Evolutionary conservation across 768 basidiomycete species (phyloP), one percentile per base, ranked within the genome.

Genomic region (Tephrocybe rancida): DNA sequence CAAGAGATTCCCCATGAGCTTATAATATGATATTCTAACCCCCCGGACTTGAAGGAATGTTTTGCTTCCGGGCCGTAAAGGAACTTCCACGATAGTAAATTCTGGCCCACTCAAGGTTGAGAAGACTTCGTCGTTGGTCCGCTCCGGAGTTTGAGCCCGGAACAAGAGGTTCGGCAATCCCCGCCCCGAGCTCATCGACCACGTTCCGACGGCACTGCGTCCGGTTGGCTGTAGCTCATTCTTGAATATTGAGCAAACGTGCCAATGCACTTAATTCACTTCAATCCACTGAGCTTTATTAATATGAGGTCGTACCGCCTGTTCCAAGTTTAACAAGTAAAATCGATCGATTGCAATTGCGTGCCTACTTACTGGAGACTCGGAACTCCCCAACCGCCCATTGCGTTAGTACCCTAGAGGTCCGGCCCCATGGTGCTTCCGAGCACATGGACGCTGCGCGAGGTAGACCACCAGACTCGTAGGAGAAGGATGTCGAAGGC

Each of bases 21-120:
- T 59, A 47, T 34, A 11, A 54, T 44, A 21, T 37, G 24, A 34
- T 47, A 34, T 44, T 41, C 43, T 44, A 41, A n/a, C 24, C 26
- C 24, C 51, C 48, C 49, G 59, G 59, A 50, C 43, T 52, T 53
- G 34, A 48, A 35, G 51, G 45, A 52, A 46, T 48, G 34, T 42
- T 54, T 39, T 58, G 51, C 37, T 52, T 47, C 58, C 59, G 62
- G 50, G 45, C 50, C 55, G 48, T 29, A 59, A 59, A 57, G 57
- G 58, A 49, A 41, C 44, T 50, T 37, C 14, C 35, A 37, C n/a
- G 7, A 9, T 37, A 4, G 35, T 37, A 6, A 37, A 5, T 8
- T 37, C 35, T 37, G 8, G 35, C 10, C 35, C 35, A 9, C 35
- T 37, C 5, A 16, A 37, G n/a, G 35, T 16, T 13, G 35, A 37